phyloP scores from a whole-genome alignment of 768 basidiomycete species.

The Lanmaoa rubissima region DNA sequence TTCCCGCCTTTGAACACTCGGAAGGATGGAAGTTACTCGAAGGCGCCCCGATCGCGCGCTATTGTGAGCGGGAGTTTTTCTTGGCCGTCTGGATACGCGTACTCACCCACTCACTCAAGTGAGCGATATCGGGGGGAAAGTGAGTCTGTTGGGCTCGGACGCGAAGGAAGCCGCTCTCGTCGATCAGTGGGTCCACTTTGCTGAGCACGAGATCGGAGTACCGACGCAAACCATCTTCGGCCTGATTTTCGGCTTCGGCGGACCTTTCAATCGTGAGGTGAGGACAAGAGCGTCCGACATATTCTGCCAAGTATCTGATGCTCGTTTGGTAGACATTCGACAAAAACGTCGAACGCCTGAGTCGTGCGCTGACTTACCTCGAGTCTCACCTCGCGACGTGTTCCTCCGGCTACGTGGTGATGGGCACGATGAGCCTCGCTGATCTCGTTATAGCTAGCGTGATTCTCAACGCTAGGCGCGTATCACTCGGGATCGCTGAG shows the following conservation, averaged over 20 bases:
- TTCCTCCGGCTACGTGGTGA: slow-evolving; percentile 12
- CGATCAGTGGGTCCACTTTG: slow-evolving; percentile 15
- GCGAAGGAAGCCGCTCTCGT: slow-evolving; percentile 10
- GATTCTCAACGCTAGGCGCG: background rate
- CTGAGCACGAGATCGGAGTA: slow-evolving; percentile 11
- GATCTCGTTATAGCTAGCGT: slow-evolving; percentile 19
- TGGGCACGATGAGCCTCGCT: slow-evolving; percentile 15
- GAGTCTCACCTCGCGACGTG: slow-evolving; percentile 13
- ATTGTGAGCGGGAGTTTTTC: too few species aligned
- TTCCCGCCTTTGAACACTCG: too few species aligned
- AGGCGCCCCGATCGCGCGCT: too few species aligned
- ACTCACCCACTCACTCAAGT: background rate
- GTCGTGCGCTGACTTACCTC: slow-evolving; percentile 8
- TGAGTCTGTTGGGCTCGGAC: slow-evolving; percentile 10
- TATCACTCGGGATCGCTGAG: slow-evolving; percentile 12
- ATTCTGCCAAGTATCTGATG: background rate
- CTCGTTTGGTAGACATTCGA: background rate
- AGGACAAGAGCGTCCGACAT: background rate
- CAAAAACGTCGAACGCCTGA: background rate
- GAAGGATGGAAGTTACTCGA: too few species aligned
- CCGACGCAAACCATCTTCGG: background rate
- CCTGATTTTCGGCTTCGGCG: slow-evolving; percentile 1
- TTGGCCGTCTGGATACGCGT: too few species aligned
- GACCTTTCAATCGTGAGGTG: slow-evolving; percentile 8
- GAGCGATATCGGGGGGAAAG: slow-evolving; percentile 11